Percentiles rank a stretch among this genome's conserved stretches.
Conservation (phyloP, 208 protist species). For the Acanthamoeba quina region DNA sequence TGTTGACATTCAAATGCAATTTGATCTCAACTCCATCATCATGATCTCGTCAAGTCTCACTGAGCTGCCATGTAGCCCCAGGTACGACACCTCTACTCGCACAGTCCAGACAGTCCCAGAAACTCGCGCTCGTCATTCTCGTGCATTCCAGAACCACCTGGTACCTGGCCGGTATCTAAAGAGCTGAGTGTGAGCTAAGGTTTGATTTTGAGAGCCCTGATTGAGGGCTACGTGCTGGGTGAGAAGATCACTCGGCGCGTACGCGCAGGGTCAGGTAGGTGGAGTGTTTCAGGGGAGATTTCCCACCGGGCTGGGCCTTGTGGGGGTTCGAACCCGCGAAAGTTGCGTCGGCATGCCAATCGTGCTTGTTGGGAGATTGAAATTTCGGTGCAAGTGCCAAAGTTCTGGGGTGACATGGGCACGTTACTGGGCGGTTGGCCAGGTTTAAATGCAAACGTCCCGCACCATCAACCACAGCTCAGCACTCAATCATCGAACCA, state of each 20-base stretch:
- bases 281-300: not conserved
- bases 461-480: not conserved
- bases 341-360: not conserved
- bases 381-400: not conserved
- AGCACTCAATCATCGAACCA: too few species aligned
- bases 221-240: not conserved
- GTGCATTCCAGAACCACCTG: not conserved
- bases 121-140: not conserved
- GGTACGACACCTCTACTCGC: too few species aligned
- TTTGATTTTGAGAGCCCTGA: not conserved
- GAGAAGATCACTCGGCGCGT: too few species aligned
- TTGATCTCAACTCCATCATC: too few species aligned
- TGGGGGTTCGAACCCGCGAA: not conserved
- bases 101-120: too few species aligned
- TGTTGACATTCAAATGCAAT: not conserved
- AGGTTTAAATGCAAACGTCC: not conserved
- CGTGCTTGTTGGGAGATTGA: not conserved
- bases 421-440: not conserved
- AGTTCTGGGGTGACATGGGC: not conserved
- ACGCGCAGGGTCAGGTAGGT: too few species aligned
- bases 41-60: too few species aligned
- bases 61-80: too few species aligned
- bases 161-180: not conserved
- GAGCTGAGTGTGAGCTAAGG: not conserved
- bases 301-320: not conserved